Conservation (phyloP, 1,284 basidiomycete genomes). For the Cutaneotrichosporon sp. region DNA sequence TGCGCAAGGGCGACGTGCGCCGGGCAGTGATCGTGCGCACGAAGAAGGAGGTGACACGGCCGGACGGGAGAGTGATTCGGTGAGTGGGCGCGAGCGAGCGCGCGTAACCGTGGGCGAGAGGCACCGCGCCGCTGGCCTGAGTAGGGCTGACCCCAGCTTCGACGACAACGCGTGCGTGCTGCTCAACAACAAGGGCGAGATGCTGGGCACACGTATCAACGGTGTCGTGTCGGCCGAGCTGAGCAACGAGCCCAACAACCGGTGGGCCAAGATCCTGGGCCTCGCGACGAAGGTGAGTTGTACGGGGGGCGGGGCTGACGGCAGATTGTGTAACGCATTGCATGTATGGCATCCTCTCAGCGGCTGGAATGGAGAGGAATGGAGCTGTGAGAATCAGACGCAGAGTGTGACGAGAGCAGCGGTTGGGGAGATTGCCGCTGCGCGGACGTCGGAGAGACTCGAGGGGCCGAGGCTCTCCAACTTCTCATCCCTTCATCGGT, state of each 20-base stretch:
- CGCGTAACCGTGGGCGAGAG: too few species aligned
- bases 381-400: too few species aligned
- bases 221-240: conserved; percentile 91
- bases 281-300: conserved; percentile 82
- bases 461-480: too few species aligned
- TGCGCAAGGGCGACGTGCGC: conserved; percentile 88
- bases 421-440: too few species aligned
- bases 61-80: conserved; percentile 50
- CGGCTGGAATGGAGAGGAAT: too few species aligned
- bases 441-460: too few species aligned
- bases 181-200: conserved; percentile 94
- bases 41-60: conserved; percentile 48
- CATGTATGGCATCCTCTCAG: conserved; percentile 20
- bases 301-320: not conserved
- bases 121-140: not conserved
- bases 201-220: conserved; percentile 91
- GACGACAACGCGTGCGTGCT: conserved; percentile 98
- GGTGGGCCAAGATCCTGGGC: conserved; percentile 90
- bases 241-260: conserved; percentile 64
- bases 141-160: conserved; percentile 61
- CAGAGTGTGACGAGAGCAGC: too few species aligned
- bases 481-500: too few species aligned
- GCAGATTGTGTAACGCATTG: conserved; percentile 19
- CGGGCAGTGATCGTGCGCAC: conserved; percentile 94
- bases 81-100: conserved; percentile 23